These are phyloP conservation scores for Pholiota microspora DNA, from an alignment of 768 basidiomycete genomes.

Conservation along the genomic window DNA sequence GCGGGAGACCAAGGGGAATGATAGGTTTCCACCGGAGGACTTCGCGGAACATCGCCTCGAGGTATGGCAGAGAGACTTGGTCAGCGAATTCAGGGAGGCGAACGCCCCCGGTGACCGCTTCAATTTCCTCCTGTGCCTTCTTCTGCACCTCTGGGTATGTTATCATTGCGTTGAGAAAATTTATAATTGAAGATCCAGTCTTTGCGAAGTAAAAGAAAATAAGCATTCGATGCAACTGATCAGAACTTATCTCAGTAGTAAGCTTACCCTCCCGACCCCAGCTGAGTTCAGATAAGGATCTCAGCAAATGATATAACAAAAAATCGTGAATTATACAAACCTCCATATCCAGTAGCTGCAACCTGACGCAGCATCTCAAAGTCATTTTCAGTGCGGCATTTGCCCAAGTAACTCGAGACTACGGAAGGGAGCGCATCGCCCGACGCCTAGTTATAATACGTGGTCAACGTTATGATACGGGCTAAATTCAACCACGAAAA, in stretches of 20 bases:
- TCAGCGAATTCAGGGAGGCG: slow-evolving; percentile 26
- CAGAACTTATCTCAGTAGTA: too few relatives aligned
- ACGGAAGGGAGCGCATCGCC: not conserved
- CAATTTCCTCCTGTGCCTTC: slow-evolving; percentile 32
- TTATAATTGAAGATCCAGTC: slow-evolving; percentile 6
- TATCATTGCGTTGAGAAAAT: slow-evolving; percentile 27
- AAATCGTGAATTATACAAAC: not conserved
- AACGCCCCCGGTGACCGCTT: slow-evolving; percentile 24
- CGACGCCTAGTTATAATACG: too few relatives aligned
- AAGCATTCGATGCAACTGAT: too few relatives aligned
- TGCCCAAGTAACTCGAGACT: not conserved
- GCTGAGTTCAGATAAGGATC: not conserved
- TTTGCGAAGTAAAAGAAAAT: too few relatives aligned
- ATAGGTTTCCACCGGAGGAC: slow-evolving; percentile 19
- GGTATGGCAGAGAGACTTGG: slow-evolving; percentile 21
- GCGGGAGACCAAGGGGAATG: slow-evolving; percentile 20
- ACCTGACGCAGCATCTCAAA: not conserved
- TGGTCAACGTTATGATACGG: too few relatives aligned
- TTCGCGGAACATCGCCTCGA: slow-evolving; percentile 15
- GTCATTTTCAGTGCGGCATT: not conserved
- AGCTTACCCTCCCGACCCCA: slow-evolving; percentile 1
- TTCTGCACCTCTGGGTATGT: slow-evolving; percentile 26
- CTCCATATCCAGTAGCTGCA: not conserved
- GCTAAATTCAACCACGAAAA: not conserved
- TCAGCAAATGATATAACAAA: too few relatives aligned